Evolutionary conservation across 306 rosid species (phyloP).

Genomic region (Citrullus mucosospermus): DNA sequence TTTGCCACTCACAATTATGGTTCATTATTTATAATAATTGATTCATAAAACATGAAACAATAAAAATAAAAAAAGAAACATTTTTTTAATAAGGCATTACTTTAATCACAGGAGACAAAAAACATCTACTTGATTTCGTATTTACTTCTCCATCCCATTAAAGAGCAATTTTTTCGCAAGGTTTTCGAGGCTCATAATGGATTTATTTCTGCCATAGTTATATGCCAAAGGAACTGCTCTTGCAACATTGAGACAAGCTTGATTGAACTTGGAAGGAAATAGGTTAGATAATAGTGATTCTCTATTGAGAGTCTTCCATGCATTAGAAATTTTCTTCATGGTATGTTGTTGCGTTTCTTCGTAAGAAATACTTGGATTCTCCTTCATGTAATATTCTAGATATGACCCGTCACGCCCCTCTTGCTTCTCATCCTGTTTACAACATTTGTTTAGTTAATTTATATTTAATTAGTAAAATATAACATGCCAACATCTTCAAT

Average conservation of each 20-base stretch:
- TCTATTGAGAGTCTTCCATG: constrained; percentile 20
- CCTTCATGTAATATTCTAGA: constrained; percentile 2
- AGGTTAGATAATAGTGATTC: constrained; percentile 8
- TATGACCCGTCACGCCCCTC: constrained; percentile 31
- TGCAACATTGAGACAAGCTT: constrained; percentile 33
- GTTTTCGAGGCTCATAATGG: constrained; percentile 26
- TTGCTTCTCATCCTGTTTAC: neutral
- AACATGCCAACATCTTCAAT: too few species aligned
- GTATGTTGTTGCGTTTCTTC: neutral
- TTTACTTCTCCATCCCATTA: neutral
- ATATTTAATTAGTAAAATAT: too few species aligned
- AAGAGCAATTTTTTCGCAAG: constrained; percentile 1
- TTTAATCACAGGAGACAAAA: too few species aligned
- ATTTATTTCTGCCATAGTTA: constrained; percentile 25
- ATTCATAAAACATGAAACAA: too few species aligned
- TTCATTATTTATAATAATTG: too few species aligned
- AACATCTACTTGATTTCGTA: neutral
- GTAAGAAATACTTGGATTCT: neutral
- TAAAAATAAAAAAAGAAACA: too few species aligned
- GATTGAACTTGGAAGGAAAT: constrained; percentile 7
- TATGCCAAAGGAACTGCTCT: constrained; percentile 50
- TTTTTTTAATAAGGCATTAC: too few species aligned
- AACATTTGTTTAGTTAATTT: neutral
- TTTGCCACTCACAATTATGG: too few species aligned
- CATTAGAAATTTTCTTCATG: constrained; percentile 8